phyloP scores from a whole-genome alignment of 768 basidiomycete genomes.

The Nevesoporus exiguus region DNA sequence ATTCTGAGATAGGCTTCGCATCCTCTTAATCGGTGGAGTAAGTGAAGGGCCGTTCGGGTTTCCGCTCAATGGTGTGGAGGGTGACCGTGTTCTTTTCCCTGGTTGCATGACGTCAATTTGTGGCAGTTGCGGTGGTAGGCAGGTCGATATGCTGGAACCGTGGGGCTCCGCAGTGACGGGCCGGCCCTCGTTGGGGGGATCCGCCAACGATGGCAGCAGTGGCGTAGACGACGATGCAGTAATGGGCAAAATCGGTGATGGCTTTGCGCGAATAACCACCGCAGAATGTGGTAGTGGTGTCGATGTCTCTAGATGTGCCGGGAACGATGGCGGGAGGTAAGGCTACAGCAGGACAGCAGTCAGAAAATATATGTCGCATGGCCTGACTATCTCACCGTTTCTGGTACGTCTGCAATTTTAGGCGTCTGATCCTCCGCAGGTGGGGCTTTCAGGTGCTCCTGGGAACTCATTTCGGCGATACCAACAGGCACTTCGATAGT shows the following conservation, averaged over 20 bases:
- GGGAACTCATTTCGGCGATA: slow-evolving; percentile 1
- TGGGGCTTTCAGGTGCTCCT: slow-evolving; percentile 1
- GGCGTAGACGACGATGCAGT: slow-evolving; percentile 25
- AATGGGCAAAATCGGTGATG: slow-evolving; percentile 37
- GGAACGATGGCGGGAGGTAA: slow-evolving; percentile 57
- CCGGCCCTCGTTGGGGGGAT: slow-evolving; percentile 19
- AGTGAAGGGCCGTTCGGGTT: slow-evolving; percentile 5
- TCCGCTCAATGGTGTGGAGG: slow-evolving; percentile 30
- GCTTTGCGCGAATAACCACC: slow-evolving; percentile 37
- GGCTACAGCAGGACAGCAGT: slow-evolving; percentile 28
- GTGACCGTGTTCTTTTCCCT: slow-evolving; percentile 29
- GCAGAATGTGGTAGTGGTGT: slow-evolving; percentile 39
- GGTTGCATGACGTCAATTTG: slow-evolving; percentile 13
- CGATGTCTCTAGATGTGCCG: slow-evolving; percentile 49
- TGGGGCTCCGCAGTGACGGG: slow-evolving; percentile 4
- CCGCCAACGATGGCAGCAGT: slow-evolving; percentile 20
- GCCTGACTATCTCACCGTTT: slow-evolving; percentile 32
- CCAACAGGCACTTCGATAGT: background rate
- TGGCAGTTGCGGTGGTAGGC: slow-evolving; percentile 16
- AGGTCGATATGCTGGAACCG: slow-evolving; percentile 10
- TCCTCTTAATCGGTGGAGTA: slow-evolving; percentile 26
- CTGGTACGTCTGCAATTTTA: slow-evolving; percentile 35
- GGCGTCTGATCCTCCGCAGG: slow-evolving; percentile 8
- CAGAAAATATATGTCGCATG: slow-evolving; percentile 8
- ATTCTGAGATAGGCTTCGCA: slow-evolving; percentile 12